Conservation (phyloP, 73 alveolate genomes). For the Diophrys sp. region DNA sequence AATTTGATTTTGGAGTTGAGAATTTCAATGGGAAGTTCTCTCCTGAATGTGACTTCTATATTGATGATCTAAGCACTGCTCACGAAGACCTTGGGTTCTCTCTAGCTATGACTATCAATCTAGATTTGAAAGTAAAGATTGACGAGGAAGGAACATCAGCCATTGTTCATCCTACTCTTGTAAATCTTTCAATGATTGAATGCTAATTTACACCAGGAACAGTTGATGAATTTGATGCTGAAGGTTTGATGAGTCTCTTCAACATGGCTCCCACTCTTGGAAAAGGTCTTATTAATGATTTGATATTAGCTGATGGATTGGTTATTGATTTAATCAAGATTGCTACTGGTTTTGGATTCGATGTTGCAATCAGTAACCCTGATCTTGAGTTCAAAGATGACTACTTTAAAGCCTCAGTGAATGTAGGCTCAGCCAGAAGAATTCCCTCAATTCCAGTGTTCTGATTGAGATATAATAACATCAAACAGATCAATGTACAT, state of each 20-base stretch:
- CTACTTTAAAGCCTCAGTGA: neutral
- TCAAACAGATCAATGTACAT: too few relatives aligned
- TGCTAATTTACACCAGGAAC: neutral
- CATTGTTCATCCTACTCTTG: neutral
- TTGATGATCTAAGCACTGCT: neutral
- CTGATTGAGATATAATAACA: too few relatives aligned
- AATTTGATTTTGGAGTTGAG: neutral
- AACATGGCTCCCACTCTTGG: neutral
- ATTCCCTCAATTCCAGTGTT: too few relatives aligned
- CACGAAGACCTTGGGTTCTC: too few relatives aligned
- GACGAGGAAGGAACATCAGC: neutral
- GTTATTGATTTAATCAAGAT: neutral
- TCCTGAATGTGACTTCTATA: neutral
- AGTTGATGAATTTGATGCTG: neutral
- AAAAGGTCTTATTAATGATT: neutral
- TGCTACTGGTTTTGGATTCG: neutral
- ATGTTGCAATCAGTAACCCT: neutral
- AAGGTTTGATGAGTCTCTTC: neutral
- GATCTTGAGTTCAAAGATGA: neutral
- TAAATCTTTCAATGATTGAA: neutral
- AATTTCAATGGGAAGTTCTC: neutral
- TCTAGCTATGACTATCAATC: neutral
- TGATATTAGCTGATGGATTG: neutral
- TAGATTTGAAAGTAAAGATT: neutral
- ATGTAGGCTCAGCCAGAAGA: too few relatives aligned